Evolutionary conservation across 257 asterid genomes (phyloP).

Genomic region (Nemophila menziesii): DNA sequence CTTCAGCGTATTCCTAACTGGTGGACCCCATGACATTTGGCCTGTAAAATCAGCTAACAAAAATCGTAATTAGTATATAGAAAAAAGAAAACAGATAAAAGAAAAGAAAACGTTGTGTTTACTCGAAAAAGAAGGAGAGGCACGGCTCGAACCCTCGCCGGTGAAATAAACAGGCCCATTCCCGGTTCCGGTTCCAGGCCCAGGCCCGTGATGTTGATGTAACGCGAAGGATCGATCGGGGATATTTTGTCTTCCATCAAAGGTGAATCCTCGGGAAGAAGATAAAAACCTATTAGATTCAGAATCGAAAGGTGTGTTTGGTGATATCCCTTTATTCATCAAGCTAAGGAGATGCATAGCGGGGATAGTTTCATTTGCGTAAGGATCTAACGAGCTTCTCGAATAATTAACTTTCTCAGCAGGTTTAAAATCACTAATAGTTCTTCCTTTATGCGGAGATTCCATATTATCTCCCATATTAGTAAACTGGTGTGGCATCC

Average conservation of each 20-base stretch:
- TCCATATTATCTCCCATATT: slow-evolving; percentile 16
- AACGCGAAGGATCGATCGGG: not conserved
- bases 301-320: not conserved
- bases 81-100: not conserved
- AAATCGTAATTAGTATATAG: slow-evolving; percentile 18
- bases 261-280: not conserved
- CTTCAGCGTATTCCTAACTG: not conserved
- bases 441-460: slow-evolving; percentile 22
- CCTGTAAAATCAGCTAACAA: slow-evolving; percentile 9
- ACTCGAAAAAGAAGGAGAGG: not conserved
- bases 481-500: slow-evolving; percentile 18
- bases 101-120: not conserved
- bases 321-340: not conserved
- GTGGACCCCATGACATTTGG: slow-evolving; percentile 11
- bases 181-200: no score
- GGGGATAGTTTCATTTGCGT: slow-evolving; percentile 1
- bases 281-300: not conserved
- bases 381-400: slow-evolving; percentile 8
- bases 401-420: slow-evolving; percentile 16
- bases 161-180: no score
- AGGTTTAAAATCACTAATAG: slow-evolving; percentile 26
- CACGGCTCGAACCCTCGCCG: not conserved
- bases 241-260: not conserved
- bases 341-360: slow-evolving; percentile 3
- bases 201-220: not conserved